phyloP scores from a whole-genome alignment of 306 rosid genomes.

The Hylodesmum podocarpum region DNA sequence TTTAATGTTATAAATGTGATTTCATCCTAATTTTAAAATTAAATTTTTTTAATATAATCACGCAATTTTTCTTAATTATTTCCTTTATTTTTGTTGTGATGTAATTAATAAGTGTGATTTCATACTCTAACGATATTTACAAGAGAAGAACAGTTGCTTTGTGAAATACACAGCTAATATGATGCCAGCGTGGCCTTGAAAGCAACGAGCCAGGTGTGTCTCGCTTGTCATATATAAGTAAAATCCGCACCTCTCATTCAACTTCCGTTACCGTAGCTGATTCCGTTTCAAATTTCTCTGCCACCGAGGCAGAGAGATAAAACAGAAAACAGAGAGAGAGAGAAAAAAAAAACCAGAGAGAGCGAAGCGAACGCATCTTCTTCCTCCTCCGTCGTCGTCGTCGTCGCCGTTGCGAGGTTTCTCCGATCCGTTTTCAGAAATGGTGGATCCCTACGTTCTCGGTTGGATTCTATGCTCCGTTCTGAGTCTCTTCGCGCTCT shows the following conservation, averaged over 20 bases:
- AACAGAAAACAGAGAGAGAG: neutral
- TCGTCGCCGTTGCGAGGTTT: slow-evolving; percentile 19
- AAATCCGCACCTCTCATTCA: neutral
- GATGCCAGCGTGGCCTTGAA: neutral
- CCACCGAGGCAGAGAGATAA: slow-evolving; percentile 37
- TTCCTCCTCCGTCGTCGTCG: neutral
- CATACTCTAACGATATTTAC: too few species aligned
- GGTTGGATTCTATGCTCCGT: slow-evolving; percentile 57
- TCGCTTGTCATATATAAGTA: slow-evolving; percentile 33
- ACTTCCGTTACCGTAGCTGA: slow-evolving; percentile 2
- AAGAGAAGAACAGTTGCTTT: neutral
- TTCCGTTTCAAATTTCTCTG: neutral
- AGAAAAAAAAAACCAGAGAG: too few species aligned
- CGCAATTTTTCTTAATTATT: too few species aligned
- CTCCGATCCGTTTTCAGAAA: slow-evolving; percentile 32
- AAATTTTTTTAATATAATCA: too few species aligned
- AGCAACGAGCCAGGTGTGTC: neutral
- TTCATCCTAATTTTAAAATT: too few species aligned
- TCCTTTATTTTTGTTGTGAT: too few species aligned
- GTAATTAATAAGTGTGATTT: too few species aligned
- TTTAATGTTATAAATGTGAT: too few species aligned
- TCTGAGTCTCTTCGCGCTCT: slow-evolving; percentile 48
- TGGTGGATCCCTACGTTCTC: slow-evolving; percentile 54
- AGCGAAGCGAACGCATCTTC: neutral
- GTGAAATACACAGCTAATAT: neutral